These are phyloP conservation scores for Thyridium curvatum DNA, from an alignment of 2,329 filamentous ascomycete species.

Conservation along the genomic window DNA sequence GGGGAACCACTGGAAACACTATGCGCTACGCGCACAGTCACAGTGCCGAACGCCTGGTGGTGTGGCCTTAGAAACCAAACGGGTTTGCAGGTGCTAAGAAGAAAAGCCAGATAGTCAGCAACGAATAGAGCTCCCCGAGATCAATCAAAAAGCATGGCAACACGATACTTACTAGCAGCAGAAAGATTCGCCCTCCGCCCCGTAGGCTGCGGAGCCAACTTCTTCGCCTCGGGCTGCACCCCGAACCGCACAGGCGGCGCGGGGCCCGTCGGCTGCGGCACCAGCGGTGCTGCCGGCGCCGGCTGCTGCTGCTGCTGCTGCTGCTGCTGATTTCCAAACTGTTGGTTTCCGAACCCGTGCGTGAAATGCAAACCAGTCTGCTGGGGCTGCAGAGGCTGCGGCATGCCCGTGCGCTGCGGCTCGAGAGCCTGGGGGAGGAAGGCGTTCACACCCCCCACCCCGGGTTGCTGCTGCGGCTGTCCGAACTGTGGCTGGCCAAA, in stretches of 20 bases:
- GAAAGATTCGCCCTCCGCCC: constrained; percentile 84
- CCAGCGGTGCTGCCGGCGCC: constrained; percentile 53
- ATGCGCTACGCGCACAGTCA: too few relatives aligned
- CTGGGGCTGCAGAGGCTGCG: constrained; percentile 38
- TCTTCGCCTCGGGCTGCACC: constrained; percentile 64
- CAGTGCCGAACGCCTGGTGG: too few relatives aligned
- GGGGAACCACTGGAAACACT: too few relatives aligned
- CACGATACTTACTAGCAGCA: constrained; percentile 80
- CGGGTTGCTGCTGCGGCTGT: constrained; percentile 38
- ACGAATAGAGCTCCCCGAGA: background rate
- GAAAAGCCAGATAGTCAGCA: constrained; percentile 6
- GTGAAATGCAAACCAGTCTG: constrained; percentile 38
- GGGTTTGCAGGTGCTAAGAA: constrained; percentile 20
- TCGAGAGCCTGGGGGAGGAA: constrained; percentile 54
- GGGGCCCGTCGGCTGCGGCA: constrained; percentile 78
- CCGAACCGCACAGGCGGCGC: constrained; percentile 87
- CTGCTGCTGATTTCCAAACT: constrained; percentile 28
- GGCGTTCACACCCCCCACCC: constrained; percentile 44
- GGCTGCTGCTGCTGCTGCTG: constrained; percentile 44
- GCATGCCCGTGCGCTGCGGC: constrained; percentile 51
- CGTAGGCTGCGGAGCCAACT: constrained; percentile 77
- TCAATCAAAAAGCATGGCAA: background rate
- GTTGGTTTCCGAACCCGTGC: constrained; percentile 30
- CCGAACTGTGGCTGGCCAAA: constrained; percentile 22
- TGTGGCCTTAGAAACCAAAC: constrained; percentile 22